These are phyloP conservation scores for Thinopyrum elongatum DNA, from an alignment of 176 grass and related monocot species.

Conservation along the genomic window DNA sequence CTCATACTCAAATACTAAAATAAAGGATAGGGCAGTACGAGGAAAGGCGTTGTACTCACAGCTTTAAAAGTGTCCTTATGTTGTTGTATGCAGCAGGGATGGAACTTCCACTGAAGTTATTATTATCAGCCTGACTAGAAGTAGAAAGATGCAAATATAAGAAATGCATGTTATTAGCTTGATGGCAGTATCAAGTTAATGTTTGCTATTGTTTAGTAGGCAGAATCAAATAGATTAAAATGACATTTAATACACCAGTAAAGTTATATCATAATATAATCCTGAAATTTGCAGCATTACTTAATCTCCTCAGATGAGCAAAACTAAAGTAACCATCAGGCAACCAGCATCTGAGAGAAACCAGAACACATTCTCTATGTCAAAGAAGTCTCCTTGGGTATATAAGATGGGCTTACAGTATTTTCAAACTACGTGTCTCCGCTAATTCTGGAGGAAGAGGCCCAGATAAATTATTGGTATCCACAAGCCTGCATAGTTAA, in stretches of 20 bases:
- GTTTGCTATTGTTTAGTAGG: not conserved
- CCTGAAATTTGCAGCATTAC: conserved; percentile 12
- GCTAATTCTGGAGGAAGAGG: conserved; percentile 73
- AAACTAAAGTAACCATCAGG: not conserved
- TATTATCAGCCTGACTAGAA: conserved; percentile 94
- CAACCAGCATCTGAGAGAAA: conserved; percentile 14
- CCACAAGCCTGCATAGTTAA: conserved; percentile 71
- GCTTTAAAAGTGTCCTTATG: conserved; percentile 65
- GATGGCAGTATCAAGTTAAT: not conserved
- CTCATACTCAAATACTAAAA: not conserved
- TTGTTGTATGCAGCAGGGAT: conserved; percentile 74
- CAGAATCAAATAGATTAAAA: not conserved
- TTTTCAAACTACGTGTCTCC: conserved; percentile 35
- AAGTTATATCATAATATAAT: conserved; percentile 22
- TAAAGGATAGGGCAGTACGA: not conserved
- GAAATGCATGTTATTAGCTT: conserved; percentile 21
- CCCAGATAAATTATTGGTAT: conserved; percentile 95
- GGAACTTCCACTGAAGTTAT: conserved; percentile 90
- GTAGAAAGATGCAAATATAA: conserved; percentile 33
- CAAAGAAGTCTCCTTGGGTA: conserved; percentile 6
- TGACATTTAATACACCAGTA: not conserved
- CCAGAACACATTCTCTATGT: not conserved
- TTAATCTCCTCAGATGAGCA: not conserved
- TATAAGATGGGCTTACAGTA: conserved; percentile 65
- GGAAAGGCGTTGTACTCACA: conserved; percentile 64